A percentile compares a stretch with the other conserved stretches of the same genome.
phyloP scores from a whole-genome alignment of 345 rosid genomes.

The Hevea brasiliensis region DNA sequence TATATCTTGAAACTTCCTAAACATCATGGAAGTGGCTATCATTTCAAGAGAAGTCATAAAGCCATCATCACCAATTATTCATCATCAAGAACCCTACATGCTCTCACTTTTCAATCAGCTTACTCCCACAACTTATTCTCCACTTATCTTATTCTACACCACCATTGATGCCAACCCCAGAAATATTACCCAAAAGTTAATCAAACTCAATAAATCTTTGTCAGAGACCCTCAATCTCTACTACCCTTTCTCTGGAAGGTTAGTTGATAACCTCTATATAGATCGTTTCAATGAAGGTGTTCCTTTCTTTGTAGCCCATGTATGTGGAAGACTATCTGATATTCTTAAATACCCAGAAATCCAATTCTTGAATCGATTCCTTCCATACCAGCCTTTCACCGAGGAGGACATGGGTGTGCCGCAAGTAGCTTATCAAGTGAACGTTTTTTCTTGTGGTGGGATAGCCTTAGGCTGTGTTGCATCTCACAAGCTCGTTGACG shows the following conservation, averaged over 20 bases:
- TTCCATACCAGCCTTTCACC: background rate
- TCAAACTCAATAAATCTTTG: constrained; percentile 13
- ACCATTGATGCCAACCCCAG: background rate
- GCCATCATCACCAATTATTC: constrained; percentile 16
- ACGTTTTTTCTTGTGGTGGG: constrained; percentile 15
- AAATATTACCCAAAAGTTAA: background rate
- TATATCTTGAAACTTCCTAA: too few relatives aligned
- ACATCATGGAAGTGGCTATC: constrained; percentile 14
- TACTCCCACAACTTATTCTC: constrained; percentile 19
- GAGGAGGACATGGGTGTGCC: background rate
- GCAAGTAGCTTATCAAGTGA: background rate
- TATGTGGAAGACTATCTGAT: too few relatives aligned
- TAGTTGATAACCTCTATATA: constrained; percentile 10
- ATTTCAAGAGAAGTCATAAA: constrained; percentile 21
- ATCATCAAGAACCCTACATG: constrained; percentile 12
- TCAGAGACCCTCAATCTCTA: constrained; percentile 19
- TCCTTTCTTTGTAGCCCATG: background rate
- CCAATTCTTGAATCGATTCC: too few relatives aligned
- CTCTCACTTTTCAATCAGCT: constrained; percentile 20
- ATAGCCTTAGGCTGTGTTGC: background rate
- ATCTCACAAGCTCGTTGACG: constrained; percentile 18
- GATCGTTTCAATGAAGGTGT: constrained; percentile 19
- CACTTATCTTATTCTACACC: constrained; percentile 13
- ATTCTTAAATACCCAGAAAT: too few relatives aligned
- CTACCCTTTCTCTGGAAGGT: constrained; percentile 27